These are phyloP conservation scores for Alloteropsis semialata DNA, from an alignment of 176 grass and related monocot species.

Conservation along the genomic window DNA sequence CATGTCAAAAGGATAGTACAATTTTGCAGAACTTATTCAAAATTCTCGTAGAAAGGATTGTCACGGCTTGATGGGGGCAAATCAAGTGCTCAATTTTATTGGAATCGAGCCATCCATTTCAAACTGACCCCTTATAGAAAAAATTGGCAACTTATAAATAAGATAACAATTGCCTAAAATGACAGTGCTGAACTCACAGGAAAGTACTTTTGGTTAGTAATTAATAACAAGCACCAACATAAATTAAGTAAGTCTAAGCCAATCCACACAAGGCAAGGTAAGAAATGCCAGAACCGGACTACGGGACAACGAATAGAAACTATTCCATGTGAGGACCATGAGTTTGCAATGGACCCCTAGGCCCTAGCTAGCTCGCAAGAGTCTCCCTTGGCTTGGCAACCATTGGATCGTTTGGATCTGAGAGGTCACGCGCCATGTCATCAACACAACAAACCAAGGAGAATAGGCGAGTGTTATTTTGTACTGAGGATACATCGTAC, in stretches of 20 bases:
- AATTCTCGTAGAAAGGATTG: background rate
- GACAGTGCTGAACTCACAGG: background rate
- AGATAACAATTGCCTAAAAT: background rate
- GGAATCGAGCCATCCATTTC: background rate
- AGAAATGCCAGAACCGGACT: background rate
- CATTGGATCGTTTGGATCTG: background rate
- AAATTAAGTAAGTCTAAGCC: background rate
- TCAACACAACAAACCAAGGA: no score
- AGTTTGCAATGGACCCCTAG: background rate
- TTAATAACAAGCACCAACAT: background rate
- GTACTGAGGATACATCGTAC: background rate
- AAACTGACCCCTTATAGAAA: background rate
- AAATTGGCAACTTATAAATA: background rate
- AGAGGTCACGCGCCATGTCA: background rate
- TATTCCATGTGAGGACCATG: background rate
- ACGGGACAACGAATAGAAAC: background rate
- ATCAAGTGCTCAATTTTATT: background rate
- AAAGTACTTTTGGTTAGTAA: background rate
- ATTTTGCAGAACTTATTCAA: no score
- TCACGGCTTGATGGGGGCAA: background rate
- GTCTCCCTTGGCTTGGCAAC: no score
- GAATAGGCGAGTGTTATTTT: no score
- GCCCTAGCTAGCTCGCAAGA: no score
- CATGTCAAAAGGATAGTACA: background rate
- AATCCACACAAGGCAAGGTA: background rate